Base-by-base conservation (phyloP, 1,139 yeast genomes). In the Meyerozyma smithsonii region DNA sequence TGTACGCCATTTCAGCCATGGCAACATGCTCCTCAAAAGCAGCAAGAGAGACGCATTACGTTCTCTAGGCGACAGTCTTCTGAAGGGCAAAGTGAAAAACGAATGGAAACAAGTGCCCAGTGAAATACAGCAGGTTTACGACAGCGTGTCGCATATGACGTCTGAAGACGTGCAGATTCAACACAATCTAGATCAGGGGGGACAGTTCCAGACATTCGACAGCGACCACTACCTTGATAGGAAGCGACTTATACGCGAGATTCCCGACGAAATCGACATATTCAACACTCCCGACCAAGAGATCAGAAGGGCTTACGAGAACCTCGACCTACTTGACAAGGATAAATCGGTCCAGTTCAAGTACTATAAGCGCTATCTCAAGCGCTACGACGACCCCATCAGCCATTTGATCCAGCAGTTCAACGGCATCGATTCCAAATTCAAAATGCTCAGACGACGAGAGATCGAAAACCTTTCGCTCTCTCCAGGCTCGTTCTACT, bases 221-320 rank as follows among this genome's bases (percentile, higher is more conserved):
- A 58, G 69, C 6, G 63, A 63, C 21, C 72, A 68, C 51, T 64
- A 55, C 44, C 48, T 69, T 24, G 66, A 70, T 48, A 50, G 76
- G 34, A 61, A 60, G 39, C 49, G 55, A 33, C 47, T 67, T 12
- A 49, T 69, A n/a, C 53, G 62, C 28, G 54, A 54, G 33, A 46
- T 71, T 18, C 76, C 77, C 0, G 66, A 68, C 39, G 68, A 61
- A 42, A 56, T 70, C 11, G 71, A 70, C 45, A 45, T 69, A 19
- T 50, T 61, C 28, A 51, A 62, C 36, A 53, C 61, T 0, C 52
- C 62, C 4, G 49, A 53, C 54, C 53, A 56, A 16, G 58, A 60
- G 35, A 59, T 71, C 24, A 59, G 62, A 23, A 55, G 55, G 21
- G 54, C 64, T 4, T 71, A 70, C 47, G 49, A 53, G 10, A 55